A percentile compares a stretch with the other conserved stretches of the same genome.
Evolutionary conservation across 2,329 filamentous ascomycete genomes (phyloP).

Genomic region (Aquanectria penicillioides): DNA sequence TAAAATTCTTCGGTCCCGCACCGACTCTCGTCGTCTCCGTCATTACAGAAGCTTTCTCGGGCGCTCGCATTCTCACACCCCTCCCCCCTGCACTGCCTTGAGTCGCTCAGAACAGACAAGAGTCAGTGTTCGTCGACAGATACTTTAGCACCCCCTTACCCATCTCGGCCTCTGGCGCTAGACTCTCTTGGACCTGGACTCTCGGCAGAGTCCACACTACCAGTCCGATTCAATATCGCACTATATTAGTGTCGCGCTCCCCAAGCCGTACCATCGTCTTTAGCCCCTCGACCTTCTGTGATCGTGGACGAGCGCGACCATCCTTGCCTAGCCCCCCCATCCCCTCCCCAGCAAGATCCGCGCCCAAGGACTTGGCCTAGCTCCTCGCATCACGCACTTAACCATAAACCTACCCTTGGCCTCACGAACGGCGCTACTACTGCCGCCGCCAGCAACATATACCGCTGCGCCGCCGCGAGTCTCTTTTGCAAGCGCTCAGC

Average conservation of each 20-base stretch:
- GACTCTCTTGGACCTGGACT: constrained; percentile 47
- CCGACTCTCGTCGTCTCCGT: constrained; percentile 35
- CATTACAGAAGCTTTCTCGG: constrained; percentile 40
- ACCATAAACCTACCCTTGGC: constrained; percentile 44
- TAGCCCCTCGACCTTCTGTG: constrained; percentile 44
- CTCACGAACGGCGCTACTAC: constrained; percentile 45
- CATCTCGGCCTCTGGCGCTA: constrained; percentile 48
- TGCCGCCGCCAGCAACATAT: constrained; percentile 50
- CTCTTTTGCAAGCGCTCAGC: constrained; percentile 44
- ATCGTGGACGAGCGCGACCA: constrained; percentile 43
- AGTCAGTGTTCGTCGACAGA: constrained; percentile 42
- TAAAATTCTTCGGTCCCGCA: constrained; percentile 47
- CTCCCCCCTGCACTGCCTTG: constrained; percentile 31
- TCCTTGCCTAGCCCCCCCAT: constrained; percentile 45
- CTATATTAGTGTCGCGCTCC: constrained; percentile 54
- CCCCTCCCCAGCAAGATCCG: constrained; percentile 46
- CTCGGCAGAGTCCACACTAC: constrained; percentile 46
- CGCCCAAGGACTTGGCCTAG: constrained; percentile 46
- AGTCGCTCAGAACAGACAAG: constrained; percentile 42
- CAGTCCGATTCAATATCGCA: constrained; percentile 47
- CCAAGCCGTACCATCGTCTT: constrained; percentile 45
- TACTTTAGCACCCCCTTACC: constrained; percentile 41
- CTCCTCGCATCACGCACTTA: constrained; percentile 46
- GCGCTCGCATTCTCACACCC: constrained; percentile 27
- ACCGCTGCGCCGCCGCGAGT: constrained; percentile 48